Evolutionary conservation across 495 filamentous ascomycete species (phyloP), one percentile per base, ranked within the genome.

Genomic region (Evernia prunastri): DNA sequence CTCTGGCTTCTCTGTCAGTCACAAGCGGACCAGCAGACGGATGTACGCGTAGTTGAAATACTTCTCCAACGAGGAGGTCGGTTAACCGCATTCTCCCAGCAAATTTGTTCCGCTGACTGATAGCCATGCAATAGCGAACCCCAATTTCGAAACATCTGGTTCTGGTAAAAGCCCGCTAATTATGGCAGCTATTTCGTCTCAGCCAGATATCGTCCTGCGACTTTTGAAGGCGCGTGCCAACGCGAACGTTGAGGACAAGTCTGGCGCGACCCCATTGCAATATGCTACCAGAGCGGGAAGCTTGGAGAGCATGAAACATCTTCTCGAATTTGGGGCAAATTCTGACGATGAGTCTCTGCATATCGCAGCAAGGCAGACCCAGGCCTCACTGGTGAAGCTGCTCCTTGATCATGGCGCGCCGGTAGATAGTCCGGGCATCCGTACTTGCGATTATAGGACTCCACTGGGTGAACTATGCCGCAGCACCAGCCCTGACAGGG

Each of bases 281-380:
- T 53, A 58, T 31, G 62, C 62, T 31, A 42, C 62, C 1, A 3
- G 31, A 2, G 56, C 25, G 8, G 54, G 57, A 31, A 51, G 40
- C 39, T 27, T 68, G 15, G 39, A 65, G 13, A 56, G 35, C 49
- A 61, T 68, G 66, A 42, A 54, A 40, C 66, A 61, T 42, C 23
- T 68, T 17, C 62, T 68, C 23, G 36, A 45, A 3, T 49, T 58
- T 31, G 58, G 57, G 13, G 66, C 56, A 23, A 56, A 56, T 9
- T 42, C 42, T 12, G 47, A 68, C 40, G 66, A 68, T n/a, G 66
- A 65, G 49, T 68, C 66, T n/a, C 39, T 65, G 29, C 66, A 68
- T 18, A 62, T 64, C 31, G 66, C 62, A 25, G 66, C 66, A 36
- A 40, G 66, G 43, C 33, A 25, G n/a, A 43, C 47, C 31, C 23